Evolutionary conservation across 306 rosid species (phyloP).

Genomic region (Lathyrus sativus): DNA sequence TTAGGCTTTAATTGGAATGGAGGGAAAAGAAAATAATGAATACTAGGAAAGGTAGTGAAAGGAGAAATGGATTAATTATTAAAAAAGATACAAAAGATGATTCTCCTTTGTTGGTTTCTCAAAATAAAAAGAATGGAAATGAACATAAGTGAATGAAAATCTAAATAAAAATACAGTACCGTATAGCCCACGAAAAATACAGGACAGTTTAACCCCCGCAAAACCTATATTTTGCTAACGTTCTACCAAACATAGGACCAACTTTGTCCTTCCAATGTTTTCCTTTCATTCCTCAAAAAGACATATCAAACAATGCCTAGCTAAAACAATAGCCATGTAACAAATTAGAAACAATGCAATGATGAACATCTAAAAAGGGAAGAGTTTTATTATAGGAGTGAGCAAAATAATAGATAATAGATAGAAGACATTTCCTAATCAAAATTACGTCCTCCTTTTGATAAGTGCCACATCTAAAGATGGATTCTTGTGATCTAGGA

Average conservation of each 20-base stretch:
- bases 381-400: neutral
- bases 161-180: neutral
- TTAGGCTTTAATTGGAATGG: slow-evolving; percentile 3
- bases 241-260: slow-evolving; percentile 18
- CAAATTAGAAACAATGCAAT: slow-evolving; percentile 3
- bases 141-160: neutral
- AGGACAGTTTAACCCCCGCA: neutral
- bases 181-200: neutral
- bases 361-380: slow-evolving; percentile 2
- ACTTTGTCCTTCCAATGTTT: neutral
- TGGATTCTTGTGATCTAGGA: slow-evolving; percentile 12
- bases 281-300: slow-evolving; percentile 16
- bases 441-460: slow-evolving; percentile 13
- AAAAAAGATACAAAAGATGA: neutral
- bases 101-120: neutral
- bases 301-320: neutral
- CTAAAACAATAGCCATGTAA: neutral
- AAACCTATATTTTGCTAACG: neutral
- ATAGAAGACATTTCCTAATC: slow-evolving; percentile 4
- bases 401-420: neutral
- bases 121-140: too few relatives aligned
- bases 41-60: neutral
- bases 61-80: neutral
- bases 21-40: neutral
- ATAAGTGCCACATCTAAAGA: slow-evolving; percentile 6